A percentile compares a stretch with the other conserved stretches of the same genome.
These are phyloP conservation scores for Sugiyamaella qingdaonensis DNA, from an alignment of 805 yeast species.

Conservation along the genomic window DNA sequence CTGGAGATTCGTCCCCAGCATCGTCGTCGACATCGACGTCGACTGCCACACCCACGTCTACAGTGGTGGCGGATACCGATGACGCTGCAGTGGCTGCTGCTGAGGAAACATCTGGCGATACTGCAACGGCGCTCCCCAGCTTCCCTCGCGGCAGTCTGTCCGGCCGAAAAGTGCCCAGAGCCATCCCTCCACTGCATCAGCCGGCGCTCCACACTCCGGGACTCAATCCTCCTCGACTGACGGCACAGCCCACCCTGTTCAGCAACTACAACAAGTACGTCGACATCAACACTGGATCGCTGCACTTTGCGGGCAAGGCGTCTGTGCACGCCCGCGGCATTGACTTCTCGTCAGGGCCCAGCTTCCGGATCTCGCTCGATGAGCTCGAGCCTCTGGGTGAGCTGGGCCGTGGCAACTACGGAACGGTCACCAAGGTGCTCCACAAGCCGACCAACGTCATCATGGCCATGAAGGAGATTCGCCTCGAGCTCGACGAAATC, in stretches of 20 bases:
- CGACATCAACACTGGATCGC: slow-evolving; percentile 86
- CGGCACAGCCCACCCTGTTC: slow-evolving; percentile 41
- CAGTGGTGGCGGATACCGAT: background rate
- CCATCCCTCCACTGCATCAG: slow-evolving; percentile 29
- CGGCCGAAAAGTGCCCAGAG: background rate
- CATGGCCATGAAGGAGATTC: slow-evolving; percentile 97
- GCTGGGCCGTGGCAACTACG: slow-evolving; percentile 93
- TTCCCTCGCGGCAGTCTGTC: slow-evolving; percentile 12
- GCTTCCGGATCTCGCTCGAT: slow-evolving; percentile 80
- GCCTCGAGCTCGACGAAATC: slow-evolving; percentile 89
- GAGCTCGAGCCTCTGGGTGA: slow-evolving; percentile 71
- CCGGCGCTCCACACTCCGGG: slow-evolving; percentile 28
- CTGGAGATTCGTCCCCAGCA: too few relatives aligned
- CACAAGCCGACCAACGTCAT: slow-evolving; percentile 88
- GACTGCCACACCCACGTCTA: background rate
- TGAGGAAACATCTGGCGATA: slow-evolving; percentile 24
- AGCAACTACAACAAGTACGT: slow-evolving; percentile 82
- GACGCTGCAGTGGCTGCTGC: slow-evolving; percentile 20
- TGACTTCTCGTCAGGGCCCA: slow-evolving; percentile 82
- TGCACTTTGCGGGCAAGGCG: slow-evolving; percentile 90
- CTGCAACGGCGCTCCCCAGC: background rate
- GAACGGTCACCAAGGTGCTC: slow-evolving; percentile 87
- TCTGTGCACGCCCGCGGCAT: slow-evolving; percentile 89
- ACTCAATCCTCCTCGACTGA: slow-evolving; percentile 5
- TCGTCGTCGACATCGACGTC: background rate